Evolutionary conservation across 169 alveolate species (phyloP).

Genomic region (Cryptosporidium sp.): DNA sequence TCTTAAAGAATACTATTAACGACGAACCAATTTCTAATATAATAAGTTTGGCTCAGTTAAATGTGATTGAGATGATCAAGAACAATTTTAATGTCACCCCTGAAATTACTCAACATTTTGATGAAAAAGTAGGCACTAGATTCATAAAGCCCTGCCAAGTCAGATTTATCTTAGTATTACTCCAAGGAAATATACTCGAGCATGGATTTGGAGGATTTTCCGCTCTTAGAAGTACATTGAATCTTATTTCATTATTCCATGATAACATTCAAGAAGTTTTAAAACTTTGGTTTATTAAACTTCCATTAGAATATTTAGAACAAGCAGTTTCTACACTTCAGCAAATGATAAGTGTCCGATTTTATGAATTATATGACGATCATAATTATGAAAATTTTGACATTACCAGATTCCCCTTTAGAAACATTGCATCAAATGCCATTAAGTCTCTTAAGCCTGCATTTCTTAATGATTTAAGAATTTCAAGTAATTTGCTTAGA

Average conservation of each 20-base stretch:
- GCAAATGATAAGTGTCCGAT: constrained; percentile 46
- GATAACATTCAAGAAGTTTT: neutral
- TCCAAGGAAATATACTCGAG: constrained; percentile 34
- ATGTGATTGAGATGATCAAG: constrained; percentile 10
- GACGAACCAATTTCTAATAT: constrained; percentile 2
- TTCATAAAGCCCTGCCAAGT: constrained; percentile 16
- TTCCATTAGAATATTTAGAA: constrained; percentile 35
- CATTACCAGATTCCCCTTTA: neutral
- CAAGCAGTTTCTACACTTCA: constrained; percentile 21
- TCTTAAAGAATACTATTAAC: neutral
- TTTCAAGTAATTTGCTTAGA: constrained; percentile 3
- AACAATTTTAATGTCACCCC: neutral
- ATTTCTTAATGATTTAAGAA: constrained; percentile 18
- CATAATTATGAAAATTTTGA: neutral
- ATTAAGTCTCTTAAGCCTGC: constrained; percentile 33
- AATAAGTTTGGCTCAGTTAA: constrained; percentile 18
- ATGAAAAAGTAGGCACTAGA: neutral
- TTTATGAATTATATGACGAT: constrained; percentile 37
- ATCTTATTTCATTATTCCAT: constrained; percentile 1
- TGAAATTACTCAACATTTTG: neutral
- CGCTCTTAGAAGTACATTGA: constrained; percentile 27
- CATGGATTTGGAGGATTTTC: constrained; percentile 56
- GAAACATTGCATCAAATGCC: neutral
- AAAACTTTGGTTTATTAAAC: constrained; percentile 21
- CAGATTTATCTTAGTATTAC: constrained; percentile 24